These are phyloP conservation scores for Monascus ruber DNA, from an alignment of 2,329 filamentous ascomycete species.

Conservation along the genomic window DNA sequence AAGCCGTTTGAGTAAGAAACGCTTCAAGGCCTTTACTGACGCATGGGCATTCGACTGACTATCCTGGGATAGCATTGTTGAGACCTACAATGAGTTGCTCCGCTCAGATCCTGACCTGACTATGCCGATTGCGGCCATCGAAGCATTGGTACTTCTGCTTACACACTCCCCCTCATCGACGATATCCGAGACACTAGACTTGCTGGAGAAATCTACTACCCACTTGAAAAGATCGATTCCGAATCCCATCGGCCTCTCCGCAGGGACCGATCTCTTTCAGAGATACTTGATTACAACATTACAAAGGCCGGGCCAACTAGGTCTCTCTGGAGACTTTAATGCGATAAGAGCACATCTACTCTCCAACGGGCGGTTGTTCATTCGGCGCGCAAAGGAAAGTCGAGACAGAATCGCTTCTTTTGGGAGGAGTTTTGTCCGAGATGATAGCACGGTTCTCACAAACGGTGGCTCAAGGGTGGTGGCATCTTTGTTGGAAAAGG, in stretches of 20 bases:
- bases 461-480: slow-evolving; percentile 83
- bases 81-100: slow-evolving; percentile 54
- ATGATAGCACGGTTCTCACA: slow-evolving; percentile 74
- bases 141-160: slow-evolving; percentile 78
- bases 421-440: slow-evolving; percentile 65
- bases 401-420: slow-evolving; percentile 71
- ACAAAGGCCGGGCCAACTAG: slow-evolving; percentile 42
- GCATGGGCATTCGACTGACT: slow-evolving; percentile 4
- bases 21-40: background rate
- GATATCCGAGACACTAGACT: slow-evolving; percentile 84
- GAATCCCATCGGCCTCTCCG: slow-evolving; percentile 84
- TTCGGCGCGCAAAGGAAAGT: slow-evolving; percentile 72
- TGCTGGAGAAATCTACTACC: slow-evolving; percentile 65
- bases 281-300: slow-evolving; percentile 75
- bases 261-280: slow-evolving; percentile 91
- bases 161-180: slow-evolving; percentile 69
- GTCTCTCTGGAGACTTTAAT: slow-evolving; percentile 60
- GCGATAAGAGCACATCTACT: slow-evolving; percentile 73
- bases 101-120: slow-evolving; percentile 69
- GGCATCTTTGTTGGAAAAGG: slow-evolving; percentile 61
- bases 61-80: slow-evolving; percentile 42
- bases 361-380: slow-evolving; percentile 76
- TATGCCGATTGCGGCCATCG: slow-evolving; percentile 90
- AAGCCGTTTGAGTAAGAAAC: slow-evolving; percentile 29
- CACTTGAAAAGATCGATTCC: slow-evolving; percentile 66